Evolutionary conservation across 75 land plant species (phyloP), one percentile per base, ranked within the genome.

Genomic region (Pinus tabuliformis): DNA sequence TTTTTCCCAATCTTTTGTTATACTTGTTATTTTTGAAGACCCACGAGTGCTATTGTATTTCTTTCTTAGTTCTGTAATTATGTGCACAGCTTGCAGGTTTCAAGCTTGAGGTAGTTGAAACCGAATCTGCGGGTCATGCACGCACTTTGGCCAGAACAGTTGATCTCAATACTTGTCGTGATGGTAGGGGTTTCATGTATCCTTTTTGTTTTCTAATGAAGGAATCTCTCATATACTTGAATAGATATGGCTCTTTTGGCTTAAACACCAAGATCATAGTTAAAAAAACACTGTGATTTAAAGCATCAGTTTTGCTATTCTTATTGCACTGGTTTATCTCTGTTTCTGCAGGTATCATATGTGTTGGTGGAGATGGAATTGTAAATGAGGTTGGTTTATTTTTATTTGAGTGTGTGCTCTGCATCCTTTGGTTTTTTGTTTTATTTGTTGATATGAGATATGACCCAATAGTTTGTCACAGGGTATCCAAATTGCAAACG

Each of bases 321-420:
- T 33, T 61, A 75, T 68, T 59, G 36, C 12, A 33, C 12, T 39
- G 18, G 15, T 70, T 21, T 21, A 21, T 17, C 3, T 63, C 18
- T 17, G 28, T 6, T 56, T 73, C 61, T 80, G 26, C 82, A 95
- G 98, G 98, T 63, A 95, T 95, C 60, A 88, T 95, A 71, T 95
- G 98, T 76, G 93, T 95, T 73, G 98, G 98, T 36, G 98, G 98
- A 78, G 98, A 95, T 81, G 98, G 98, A 76, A 92, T 95, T 76
- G 86, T 95, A 2, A 95, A 95, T 81, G 98, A 95, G 98, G 98
- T 94, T 57, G 71, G 88, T 72, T 56, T 14, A 74, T 8, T 57
- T 49, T 13, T 61, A 74, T 63, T 64, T 9, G 54, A 49, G 9
- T 9, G 2, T 49, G 54, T 49, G 54, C 54, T 49, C 54, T 49